phyloP scores from a whole-genome alignment of 768 basidiomycete species.

The Mycena polygramma region DNA sequence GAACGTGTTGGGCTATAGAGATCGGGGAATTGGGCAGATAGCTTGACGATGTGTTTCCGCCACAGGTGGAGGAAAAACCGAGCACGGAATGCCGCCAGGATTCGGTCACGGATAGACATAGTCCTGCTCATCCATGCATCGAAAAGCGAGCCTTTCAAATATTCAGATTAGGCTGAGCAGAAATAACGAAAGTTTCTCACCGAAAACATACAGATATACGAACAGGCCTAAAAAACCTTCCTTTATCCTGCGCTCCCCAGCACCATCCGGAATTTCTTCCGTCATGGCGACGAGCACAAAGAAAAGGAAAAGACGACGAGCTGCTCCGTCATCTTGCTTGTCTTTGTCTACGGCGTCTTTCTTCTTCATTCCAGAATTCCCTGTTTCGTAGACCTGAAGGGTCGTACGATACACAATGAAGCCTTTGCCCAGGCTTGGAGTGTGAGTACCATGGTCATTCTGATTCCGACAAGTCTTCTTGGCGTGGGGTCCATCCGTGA shows the following conservation, averaged over 20 bases:
- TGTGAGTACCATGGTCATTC: conserved; percentile 43
- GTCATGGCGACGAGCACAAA: conserved; percentile 33
- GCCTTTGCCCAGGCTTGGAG: conserved; percentile 1
- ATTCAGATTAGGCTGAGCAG: too few species aligned
- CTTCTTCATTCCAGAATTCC: too few species aligned
- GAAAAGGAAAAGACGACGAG: conserved; percentile 41
- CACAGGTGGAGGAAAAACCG: conserved; percentile 43
- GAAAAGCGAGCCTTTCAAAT: too few species aligned
- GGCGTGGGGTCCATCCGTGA: conserved; percentile 36
- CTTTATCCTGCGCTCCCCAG: conserved; percentile 8
- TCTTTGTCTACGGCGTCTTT: not conserved
- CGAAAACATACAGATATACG: conserved; percentile 41
- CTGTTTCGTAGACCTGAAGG: too few species aligned
- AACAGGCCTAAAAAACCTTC: conserved; percentile 40
- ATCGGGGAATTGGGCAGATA: conserved; percentile 35
- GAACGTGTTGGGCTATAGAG: conserved; percentile 37
- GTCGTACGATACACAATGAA: too few species aligned
- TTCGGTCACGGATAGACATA: too few species aligned
- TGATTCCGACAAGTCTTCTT: conserved; percentile 17
- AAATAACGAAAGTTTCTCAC: conserved; percentile 15
- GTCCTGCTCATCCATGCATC: too few species aligned
- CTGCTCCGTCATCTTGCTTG: conserved; percentile 49
- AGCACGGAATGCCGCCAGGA: too few species aligned
- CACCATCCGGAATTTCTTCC: not conserved
- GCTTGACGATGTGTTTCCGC: conserved; percentile 28